Conservation (phyloP, 2,329 filamentous ascomycete genomes). For the Aspergillus caelatus region DNA sequence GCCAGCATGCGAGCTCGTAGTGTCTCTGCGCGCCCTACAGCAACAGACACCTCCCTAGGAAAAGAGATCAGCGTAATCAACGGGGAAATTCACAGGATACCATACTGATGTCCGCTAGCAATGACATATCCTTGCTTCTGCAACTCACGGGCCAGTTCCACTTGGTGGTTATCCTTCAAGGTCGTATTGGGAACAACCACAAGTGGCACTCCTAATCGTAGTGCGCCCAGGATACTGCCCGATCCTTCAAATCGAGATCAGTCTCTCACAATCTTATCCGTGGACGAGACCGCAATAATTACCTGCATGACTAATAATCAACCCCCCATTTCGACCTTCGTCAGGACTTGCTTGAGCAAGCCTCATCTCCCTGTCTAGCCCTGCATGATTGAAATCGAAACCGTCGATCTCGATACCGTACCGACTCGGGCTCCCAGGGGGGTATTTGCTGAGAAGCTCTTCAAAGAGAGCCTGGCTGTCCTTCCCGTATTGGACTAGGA, state of each 20-base stretch:
- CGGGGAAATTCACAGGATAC: not conserved
- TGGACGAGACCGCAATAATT: slow-evolving; percentile 30
- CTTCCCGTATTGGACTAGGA: slow-evolving; percentile 80
- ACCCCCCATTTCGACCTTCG: slow-evolving; percentile 55
- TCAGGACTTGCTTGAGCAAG: slow-evolving; percentile 51
- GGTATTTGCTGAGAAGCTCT: slow-evolving; percentile 29
- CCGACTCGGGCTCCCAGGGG: slow-evolving; percentile 24
- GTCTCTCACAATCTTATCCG: not conserved
- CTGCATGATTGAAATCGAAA: slow-evolving; percentile 67
- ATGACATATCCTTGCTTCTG: slow-evolving; percentile 74
- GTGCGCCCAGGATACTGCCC: slow-evolving; percentile 82
- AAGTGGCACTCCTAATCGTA: slow-evolving; percentile 73
- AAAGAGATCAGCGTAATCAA: slow-evolving; percentile 13
- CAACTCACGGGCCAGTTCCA: slow-evolving; percentile 79
- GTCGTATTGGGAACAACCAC: slow-evolving; percentile 84
- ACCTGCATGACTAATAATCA: slow-evolving; percentile 91
- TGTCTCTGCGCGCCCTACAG: slow-evolving; percentile 53
- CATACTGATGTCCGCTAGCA: slow-evolving; percentile 68
- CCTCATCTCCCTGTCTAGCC: slow-evolving; percentile 63
- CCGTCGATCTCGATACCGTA: slow-evolving; percentile 58
- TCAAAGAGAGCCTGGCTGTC: slow-evolving; percentile 62
- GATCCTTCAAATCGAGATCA: slow-evolving; percentile 62
- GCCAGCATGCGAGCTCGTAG: slow-evolving; percentile 45
- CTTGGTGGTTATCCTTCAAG: slow-evolving; percentile 88
- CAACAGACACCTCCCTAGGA: slow-evolving; percentile 49